Evolutionary conservation across 805 yeast species (phyloP).

Genomic region (Yarrowia sp.): DNA sequence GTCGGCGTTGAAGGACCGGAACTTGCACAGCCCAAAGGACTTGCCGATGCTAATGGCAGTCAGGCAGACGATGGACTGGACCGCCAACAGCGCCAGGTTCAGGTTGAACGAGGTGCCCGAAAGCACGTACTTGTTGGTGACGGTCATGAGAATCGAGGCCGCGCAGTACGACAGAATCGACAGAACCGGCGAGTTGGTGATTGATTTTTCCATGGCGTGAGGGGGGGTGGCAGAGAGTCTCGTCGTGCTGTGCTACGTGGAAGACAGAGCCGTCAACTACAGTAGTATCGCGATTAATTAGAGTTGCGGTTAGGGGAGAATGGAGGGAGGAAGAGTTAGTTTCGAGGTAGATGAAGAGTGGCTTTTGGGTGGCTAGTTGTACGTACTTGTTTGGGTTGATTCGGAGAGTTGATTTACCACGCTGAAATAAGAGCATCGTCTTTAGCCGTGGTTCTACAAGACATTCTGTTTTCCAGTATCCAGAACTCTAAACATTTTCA

Average conservation of each 20-base stretch:
- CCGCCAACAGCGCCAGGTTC: constrained; percentile 87
- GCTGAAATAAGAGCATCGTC: not conserved
- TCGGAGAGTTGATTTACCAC: not conserved
- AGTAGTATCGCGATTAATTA: constrained; percentile 33
- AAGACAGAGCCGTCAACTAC: constrained; percentile 6
- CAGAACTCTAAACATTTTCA: not conserved
- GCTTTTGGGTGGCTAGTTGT: no score
- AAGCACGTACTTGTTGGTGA: constrained; percentile 94
- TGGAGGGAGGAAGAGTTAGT: not conserved
- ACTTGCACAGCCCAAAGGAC: constrained; percentile 75
- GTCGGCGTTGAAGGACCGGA: constrained; percentile 80
- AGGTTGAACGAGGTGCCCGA: constrained; percentile 78
- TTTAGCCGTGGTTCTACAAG: no score
- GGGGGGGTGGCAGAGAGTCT: not conserved
- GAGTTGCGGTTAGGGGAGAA: constrained; percentile 26
- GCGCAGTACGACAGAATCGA: constrained; percentile 69
- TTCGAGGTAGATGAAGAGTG: not conserved
- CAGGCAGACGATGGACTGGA: constrained; percentile 87
- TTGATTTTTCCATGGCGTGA: constrained; percentile 23
- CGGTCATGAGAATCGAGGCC: constrained; percentile 96
- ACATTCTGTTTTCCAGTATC: not conserved
- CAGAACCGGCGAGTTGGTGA: constrained; percentile 49
- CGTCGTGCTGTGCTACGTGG: constrained; percentile 13
- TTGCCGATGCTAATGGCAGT: constrained; percentile 75
- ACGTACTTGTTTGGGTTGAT: not conserved